phyloP scores from a whole-genome alignment of 2,329 filamentous ascomycete genomes.

The Cercospora sesami region DNA sequence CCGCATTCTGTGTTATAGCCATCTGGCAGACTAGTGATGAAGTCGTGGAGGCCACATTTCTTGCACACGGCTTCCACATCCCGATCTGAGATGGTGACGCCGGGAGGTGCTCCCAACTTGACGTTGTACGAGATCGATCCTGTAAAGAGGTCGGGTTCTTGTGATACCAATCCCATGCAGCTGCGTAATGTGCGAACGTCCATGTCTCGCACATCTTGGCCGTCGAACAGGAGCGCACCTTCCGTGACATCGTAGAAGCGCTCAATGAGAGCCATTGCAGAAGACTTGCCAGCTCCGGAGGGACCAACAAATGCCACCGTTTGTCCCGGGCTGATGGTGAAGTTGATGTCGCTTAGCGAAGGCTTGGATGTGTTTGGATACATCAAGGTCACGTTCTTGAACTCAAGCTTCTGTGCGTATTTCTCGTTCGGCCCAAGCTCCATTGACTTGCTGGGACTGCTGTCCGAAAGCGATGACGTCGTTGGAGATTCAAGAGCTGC shows the following conservation, averaged over 20 bases:
- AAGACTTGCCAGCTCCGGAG: conserved; percentile 50
- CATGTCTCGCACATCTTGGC: conserved; percentile 44
- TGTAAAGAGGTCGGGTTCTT: conserved; percentile 50
- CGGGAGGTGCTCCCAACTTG: conserved; percentile 39
- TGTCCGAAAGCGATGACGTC: conserved; percentile 27
- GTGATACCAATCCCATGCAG: conserved; percentile 46
- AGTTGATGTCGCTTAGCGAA: conserved; percentile 50
- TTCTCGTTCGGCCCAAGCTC: conserved; percentile 10
- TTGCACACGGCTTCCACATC: conserved; percentile 42
- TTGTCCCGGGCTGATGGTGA: conserved; percentile 53
- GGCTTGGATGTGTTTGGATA: conserved; percentile 42
- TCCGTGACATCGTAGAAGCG: conserved; percentile 47
- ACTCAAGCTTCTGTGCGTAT: conserved; percentile 28
- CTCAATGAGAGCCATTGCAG: conserved; percentile 49
- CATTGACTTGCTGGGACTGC: conserved; percentile 8
- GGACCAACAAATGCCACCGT: conserved; percentile 53
- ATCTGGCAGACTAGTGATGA: conserved; percentile 50
- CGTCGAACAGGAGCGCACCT: conserved; percentile 45
- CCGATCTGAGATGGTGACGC: conserved; percentile 31
- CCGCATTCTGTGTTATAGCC: conserved; percentile 51
- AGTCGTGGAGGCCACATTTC: conserved; percentile 49
- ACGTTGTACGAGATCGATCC: conserved; percentile 49
- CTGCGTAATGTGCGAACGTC: conserved; percentile 42
- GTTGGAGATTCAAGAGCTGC: not conserved
- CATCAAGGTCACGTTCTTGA: conserved; percentile 43